Evolutionary conservation across 306 rosid genomes (phyloP).

Genomic region (Sicyos baderoa): DNA sequence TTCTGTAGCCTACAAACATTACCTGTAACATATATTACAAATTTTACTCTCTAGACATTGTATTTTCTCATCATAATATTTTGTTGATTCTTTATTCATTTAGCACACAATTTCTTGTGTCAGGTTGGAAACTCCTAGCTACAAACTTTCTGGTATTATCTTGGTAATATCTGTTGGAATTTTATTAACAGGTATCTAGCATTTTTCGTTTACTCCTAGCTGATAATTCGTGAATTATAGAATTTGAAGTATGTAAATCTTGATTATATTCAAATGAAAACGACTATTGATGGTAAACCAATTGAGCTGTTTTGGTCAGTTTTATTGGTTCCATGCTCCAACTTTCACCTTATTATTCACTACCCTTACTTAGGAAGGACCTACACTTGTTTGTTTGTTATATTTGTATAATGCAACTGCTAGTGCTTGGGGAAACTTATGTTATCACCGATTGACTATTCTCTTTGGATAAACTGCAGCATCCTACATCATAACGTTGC

Average conservation of each 20-base stretch:
- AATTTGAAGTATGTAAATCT: neutral
- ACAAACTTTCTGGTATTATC: conserved; percentile 81
- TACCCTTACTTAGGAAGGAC: conserved; percentile 2
- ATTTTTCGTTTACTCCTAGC: conserved; percentile 5
- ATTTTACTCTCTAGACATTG: neutral
- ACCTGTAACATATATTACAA: neutral
- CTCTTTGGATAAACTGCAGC: neutral
- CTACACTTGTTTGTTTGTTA: neutral
- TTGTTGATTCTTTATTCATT: neutral
- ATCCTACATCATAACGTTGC: neutral
- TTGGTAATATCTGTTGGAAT: conserved; percentile 70
- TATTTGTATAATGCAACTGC: neutral
- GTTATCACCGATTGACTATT: neutral
- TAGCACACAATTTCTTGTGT: conserved; percentile 25
- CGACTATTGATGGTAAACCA: neutral
- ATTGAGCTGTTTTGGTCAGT: neutral
- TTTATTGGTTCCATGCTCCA: neutral
- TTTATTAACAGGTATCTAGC: conserved; percentile 67
- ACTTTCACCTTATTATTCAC: neutral
- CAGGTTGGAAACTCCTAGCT: conserved; percentile 93
- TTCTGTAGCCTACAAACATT: neutral
- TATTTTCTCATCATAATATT: neutral
- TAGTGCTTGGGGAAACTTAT: neutral
- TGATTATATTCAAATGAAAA: neutral
- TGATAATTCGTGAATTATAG: conserved; percentile 5